Conservation (phyloP, 2,329 filamentous ascomycete genomes). For the Aspergillus fructus region DNA sequence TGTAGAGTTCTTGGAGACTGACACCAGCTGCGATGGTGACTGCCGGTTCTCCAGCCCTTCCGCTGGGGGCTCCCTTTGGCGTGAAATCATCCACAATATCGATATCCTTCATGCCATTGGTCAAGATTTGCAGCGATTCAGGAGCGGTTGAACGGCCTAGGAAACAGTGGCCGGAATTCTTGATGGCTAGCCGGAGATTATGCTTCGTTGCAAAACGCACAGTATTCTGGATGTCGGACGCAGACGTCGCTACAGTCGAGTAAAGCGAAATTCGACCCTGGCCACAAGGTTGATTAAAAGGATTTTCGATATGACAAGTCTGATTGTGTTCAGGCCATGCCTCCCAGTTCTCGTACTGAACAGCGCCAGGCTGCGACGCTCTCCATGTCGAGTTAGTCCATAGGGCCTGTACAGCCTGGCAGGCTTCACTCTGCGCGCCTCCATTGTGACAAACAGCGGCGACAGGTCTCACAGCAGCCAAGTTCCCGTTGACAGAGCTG, state of each 20-base stretch:
- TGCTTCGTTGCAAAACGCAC: conserved; percentile 37
- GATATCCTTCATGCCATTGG: conserved; percentile 14
- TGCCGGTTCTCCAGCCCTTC: conserved; percentile 28
- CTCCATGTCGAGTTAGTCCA: conserved; percentile 37
- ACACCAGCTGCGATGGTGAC: conserved; percentile 55
- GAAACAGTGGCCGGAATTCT: conserved; percentile 20
- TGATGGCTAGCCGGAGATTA: conserved; percentile 11
- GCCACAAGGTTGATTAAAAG: conserved; percentile 23
- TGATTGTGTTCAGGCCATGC: conserved; percentile 37
- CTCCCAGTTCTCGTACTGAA: conserved; percentile 43
- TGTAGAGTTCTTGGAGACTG: conserved; percentile 49
- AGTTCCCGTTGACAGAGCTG: conserved; percentile 34
- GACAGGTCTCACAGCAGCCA: conserved; percentile 35
- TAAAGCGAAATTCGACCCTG: conserved; percentile 41
- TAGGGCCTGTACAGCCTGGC: conserved; percentile 6
- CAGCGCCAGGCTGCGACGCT: conserved; percentile 33
- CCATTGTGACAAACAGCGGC: conserved; percentile 32
- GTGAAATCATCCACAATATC: conserved; percentile 6
- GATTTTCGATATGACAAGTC: conserved; percentile 36
- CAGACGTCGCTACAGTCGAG: conserved; percentile 34
- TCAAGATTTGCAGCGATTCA: conserved; percentile 33
- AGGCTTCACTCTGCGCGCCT: conserved; percentile 2
- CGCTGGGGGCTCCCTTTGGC: conserved; percentile 20
- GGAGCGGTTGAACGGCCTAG: conserved; percentile 26
- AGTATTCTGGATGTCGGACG: conserved; percentile 36